These are phyloP conservation scores for Pseudogymnoascus pannorum DNA, from an alignment of 2,329 filamentous ascomycete species.

Conservation along the genomic window DNA sequence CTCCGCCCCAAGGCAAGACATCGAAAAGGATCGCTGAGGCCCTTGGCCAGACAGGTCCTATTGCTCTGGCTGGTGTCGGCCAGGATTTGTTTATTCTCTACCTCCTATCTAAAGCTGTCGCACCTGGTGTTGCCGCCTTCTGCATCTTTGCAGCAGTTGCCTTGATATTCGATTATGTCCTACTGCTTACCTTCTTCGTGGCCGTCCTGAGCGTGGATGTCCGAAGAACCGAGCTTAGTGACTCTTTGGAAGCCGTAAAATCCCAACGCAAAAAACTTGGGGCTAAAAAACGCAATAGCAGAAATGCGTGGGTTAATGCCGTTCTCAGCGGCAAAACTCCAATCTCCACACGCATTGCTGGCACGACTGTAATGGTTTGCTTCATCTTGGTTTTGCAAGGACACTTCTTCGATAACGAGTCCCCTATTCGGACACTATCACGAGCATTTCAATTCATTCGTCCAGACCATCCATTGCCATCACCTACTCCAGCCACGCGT, in stretches of 20 bases:
- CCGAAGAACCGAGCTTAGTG: constrained; percentile 65
- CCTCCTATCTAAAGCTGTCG: constrained; percentile 58
- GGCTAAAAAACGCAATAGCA: constrained; percentile 28
- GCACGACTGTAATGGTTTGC: constrained; percentile 63
- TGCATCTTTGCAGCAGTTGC: constrained; percentile 71
- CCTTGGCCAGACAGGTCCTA: constrained; percentile 63
- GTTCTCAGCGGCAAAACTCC: constrained; percentile 58
- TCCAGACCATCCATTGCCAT: constrained; percentile 10
- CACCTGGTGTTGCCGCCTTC: constrained; percentile 64
- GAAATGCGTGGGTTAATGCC: constrained; percentile 50
- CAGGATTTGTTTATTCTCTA: constrained; percentile 64
- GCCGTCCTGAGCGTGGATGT: constrained; percentile 75
- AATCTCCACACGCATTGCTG: constrained; percentile 66
- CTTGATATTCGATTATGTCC: constrained; percentile 69
- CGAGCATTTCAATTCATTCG: constrained; percentile 26
- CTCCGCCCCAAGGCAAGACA: constrained; percentile 60
- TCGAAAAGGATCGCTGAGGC: constrained; percentile 65
- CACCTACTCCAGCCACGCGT: constrained; percentile 29
- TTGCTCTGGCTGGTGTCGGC: constrained; percentile 58
- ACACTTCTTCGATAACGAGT: constrained; percentile 64
- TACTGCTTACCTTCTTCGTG: constrained; percentile 71
- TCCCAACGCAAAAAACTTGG: background rate
- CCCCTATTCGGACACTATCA: constrained; percentile 32
- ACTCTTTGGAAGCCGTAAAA: constrained; percentile 47
- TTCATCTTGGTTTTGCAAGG: constrained; percentile 69